Evolutionary conservation across 345 rosid genomes (phyloP).

Genomic region (Raphanus raphanistrum): DNA sequence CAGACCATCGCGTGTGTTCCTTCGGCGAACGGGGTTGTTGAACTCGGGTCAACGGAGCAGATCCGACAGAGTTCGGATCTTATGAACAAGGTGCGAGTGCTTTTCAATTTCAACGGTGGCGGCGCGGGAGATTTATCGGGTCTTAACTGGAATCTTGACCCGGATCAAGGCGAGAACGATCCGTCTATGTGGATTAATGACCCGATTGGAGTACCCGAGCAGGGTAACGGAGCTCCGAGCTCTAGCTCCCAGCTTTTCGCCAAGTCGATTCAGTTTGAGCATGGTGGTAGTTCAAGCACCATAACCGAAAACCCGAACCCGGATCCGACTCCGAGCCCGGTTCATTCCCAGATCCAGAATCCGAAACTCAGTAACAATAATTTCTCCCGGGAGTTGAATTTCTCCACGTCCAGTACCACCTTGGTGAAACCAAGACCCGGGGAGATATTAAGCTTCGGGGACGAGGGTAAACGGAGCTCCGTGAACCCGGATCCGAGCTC

Average conservation of each 20-base stretch:
- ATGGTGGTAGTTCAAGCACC: slow-evolving; percentile 43
- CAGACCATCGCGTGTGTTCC: slow-evolving; percentile 90
- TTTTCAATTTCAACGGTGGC: slow-evolving; percentile 53
- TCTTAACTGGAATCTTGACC: slow-evolving; percentile 51
- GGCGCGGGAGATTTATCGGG: slow-evolving; percentile 48
- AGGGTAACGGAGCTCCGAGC: slow-evolving; percentile 31
- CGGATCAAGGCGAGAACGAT: slow-evolving; percentile 85
- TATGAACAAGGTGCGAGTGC: slow-evolving; percentile 65
- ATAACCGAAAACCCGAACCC: slow-evolving; percentile 36
- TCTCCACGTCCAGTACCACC: slow-evolving; percentile 59
- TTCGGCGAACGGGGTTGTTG: slow-evolving; percentile 82
- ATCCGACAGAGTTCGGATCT: slow-evolving; percentile 80
- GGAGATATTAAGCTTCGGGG: slow-evolving; percentile 76
- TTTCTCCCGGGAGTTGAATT: slow-evolving; percentile 64
- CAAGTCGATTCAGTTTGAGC: slow-evolving; percentile 45
- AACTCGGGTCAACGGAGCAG: slow-evolving; percentile 81
- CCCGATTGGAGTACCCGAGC: slow-evolving; percentile 40
- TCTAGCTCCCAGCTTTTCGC: slow-evolving; percentile 45
- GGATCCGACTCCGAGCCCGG: slow-evolving; percentile 39
- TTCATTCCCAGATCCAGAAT: slow-evolving; percentile 35
- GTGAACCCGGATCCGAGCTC: slow-evolving; percentile 39
- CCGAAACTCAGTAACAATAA: slow-evolving; percentile 26
- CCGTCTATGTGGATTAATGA: slow-evolving; percentile 85
- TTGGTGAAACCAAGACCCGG: slow-evolving; percentile 70
- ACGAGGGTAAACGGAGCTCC: slow-evolving; percentile 56